phyloP scores from a whole-genome alignment of 352 stramenopile species.

The Pythium monospermum region DNA sequence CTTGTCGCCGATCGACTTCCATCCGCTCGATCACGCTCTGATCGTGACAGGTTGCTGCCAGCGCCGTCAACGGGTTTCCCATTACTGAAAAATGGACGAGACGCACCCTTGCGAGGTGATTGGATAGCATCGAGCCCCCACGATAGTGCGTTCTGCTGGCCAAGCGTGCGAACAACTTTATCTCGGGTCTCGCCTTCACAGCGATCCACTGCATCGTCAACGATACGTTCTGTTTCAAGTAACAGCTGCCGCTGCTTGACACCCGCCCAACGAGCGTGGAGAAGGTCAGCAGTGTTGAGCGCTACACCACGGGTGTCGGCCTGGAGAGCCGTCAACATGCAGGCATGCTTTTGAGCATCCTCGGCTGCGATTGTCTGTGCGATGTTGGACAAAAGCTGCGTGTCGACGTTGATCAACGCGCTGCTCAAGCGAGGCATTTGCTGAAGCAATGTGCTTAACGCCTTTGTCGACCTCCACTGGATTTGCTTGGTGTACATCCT shows the following conservation, averaged over 20 bases:
- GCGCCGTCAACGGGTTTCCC: conserved; percentile 1
- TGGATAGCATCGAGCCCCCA: conserved; percentile 84
- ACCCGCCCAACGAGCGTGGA: conserved; percentile 65
- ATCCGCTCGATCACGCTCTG: conserved; percentile 12
- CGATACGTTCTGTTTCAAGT: conserved; percentile 61
- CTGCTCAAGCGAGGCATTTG: conserved; percentile 49
- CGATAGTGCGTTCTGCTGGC: conserved; percentile 69
- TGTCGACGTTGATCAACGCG: conserved; percentile 40
- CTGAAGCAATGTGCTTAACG: conserved; percentile 60
- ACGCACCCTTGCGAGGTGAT: conserved; percentile 44
- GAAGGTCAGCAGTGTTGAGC: conserved; percentile 11
- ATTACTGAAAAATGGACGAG: conserved; percentile 16
- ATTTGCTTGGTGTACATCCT: conserved; percentile 76
- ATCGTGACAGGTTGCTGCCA: conserved; percentile 1
- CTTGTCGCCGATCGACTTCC: background rate
- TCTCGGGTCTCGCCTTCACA: conserved; percentile 53
- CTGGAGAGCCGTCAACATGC: conserved; percentile 15
- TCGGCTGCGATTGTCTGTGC: conserved; percentile 50
- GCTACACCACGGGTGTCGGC: conserved; percentile 1
- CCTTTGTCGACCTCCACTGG: conserved; percentile 75
- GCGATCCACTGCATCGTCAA: conserved; percentile 66
- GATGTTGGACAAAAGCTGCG: conserved; percentile 60
- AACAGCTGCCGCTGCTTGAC: conserved; percentile 70
- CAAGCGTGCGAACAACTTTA: conserved; percentile 63
- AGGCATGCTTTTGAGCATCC: conserved; percentile 31